Evolutionary conservation across 176 grass and related monocot species (phyloP).

Genomic region (Triticum monococcum): DNA sequence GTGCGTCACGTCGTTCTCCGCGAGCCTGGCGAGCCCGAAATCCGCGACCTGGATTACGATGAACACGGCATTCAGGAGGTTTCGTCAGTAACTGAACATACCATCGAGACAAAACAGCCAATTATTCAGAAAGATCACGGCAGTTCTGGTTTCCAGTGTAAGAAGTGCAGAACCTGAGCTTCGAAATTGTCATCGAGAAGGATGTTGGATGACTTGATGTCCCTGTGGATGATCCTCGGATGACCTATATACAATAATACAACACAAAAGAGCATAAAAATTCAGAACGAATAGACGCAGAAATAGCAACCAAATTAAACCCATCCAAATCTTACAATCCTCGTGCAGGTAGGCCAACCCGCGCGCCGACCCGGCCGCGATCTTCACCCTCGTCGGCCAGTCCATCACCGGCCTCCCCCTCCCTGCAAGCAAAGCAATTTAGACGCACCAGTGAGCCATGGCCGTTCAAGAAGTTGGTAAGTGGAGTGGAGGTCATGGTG

Average conservation of each 20-base stretch:
- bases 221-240: slow-evolving; percentile 94
- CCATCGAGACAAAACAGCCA: not conserved
- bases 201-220: slow-evolving; percentile 97
- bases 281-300: not conserved
- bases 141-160: no score
- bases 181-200: slow-evolving; percentile 83
- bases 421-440: slow-evolving; percentile 27
- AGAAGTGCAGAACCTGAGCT: slow-evolving; percentile 53
- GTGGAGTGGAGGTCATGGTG: not conserved
- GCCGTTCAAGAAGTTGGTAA: not conserved
- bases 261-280: no score
- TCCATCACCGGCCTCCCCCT: slow-evolving; percentile 65
- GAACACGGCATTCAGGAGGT: not conserved
- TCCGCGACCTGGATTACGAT: slow-evolving; percentile 60
- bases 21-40: slow-evolving; percentile 77
- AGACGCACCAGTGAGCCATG: not conserved
- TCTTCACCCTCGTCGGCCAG: slow-evolving; percentile 81
- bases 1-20: slow-evolving; percentile 67
- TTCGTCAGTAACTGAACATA: not conserved
- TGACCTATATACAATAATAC: slow-evolving; percentile 62
- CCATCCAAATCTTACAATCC: slow-evolving; percentile 65
- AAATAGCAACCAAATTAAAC: not conserved
- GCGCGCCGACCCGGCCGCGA: slow-evolving; percentile 69
- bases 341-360: slow-evolving; percentile 89
- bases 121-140: not conserved